Base-by-base conservation (phyloP, 805 yeast species). In the Allodekkera sacchari region DNA sequence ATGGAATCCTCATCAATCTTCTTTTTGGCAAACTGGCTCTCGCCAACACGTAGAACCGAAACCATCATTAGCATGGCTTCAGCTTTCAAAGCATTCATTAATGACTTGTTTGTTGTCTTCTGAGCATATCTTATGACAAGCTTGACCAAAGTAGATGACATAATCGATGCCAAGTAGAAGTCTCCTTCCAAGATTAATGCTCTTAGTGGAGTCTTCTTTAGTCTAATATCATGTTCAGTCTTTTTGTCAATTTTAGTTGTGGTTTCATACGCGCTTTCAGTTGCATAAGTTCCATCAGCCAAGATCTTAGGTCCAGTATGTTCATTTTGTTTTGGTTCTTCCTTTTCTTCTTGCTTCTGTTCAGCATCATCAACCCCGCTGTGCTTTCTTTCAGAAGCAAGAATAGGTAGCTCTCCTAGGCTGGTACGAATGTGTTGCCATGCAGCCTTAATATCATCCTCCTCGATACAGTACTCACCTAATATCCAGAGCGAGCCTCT, bases 241-340 rank as follows among this genome's bases (percentile, higher is more conserved):
- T 67, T 62, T n/a, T 57, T 53, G 4, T 51, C 56, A 5, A 53
- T 55, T 11, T 42, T 42, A 16, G 45, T 38, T 14, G 38, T 38
- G n/a, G 54, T 53, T 14, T 63, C 61, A 35, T 79, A 60, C 0
- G 95, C 92, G 41, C 76, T 74, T 59, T 92, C 98, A 25, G 96
- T 83, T 18, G 98, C 98, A 59, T 92, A 92, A 0, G 99, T 92
- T 46, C 99, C 99, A 61, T 92, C 99, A n/a, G 98, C 95, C 43
- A 92, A 68, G 37, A 92, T 79, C 37, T 81, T 78, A 14, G 96
- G 96, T 27, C 83, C 83, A 22, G 18, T 48, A 46, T 4, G 43
- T 14, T 30, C 34, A 13, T 31, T 31, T 51, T 9, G 6, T 9
- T 16, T 16, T 2, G 12, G 28, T 7, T 12, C 34, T 11, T 27